A percentile compares a stretch with the other conserved stretches of the same genome.
Conservation (phyloP, 441 rosid genomes). For the Melastoma candidum region DNA sequence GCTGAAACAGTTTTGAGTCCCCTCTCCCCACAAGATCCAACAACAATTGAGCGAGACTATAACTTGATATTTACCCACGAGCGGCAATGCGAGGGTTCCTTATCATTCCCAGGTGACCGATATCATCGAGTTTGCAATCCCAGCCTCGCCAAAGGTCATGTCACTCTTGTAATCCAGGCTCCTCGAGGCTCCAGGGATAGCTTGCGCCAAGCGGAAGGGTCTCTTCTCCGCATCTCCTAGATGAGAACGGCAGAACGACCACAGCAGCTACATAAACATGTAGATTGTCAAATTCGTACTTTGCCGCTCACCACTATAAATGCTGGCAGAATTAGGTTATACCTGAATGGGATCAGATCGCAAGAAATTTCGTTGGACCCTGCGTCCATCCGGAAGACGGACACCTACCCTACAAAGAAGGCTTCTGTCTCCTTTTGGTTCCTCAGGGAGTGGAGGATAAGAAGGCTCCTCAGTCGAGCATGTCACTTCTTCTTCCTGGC, state of each 20-base stretch:
- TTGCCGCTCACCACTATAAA: neutral
- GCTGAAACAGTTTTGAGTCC: too few species aligned
- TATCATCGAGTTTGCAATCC: slow-evolving; percentile 83
- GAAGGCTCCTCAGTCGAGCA: slow-evolving; percentile 28
- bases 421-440: slow-evolving; percentile 68
- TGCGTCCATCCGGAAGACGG: slow-evolving; percentile 87
- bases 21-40: too few species aligned
- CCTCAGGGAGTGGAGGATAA: slow-evolving; percentile 72
- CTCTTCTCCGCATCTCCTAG: slow-evolving; percentile 50
- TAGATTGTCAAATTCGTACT: slow-evolving; percentile 3
- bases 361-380: slow-evolving; percentile 72
- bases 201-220: slow-evolving; percentile 65
- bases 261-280: slow-evolving; percentile 50
- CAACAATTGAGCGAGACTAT: too few species aligned
- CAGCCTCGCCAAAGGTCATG: slow-evolving; percentile 63
- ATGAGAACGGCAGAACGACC: slow-evolving; percentile 77
- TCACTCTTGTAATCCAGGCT: slow-evolving; percentile 51
- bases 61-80: too few species aligned
- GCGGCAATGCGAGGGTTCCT: too few species aligned
- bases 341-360: slow-evolving; percentile 74
- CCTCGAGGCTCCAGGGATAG: slow-evolving; percentile 79
- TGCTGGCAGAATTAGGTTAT: neutral
- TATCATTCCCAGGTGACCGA: slow-evolving; percentile 79
- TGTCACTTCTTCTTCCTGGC: slow-evolving; percentile 32
- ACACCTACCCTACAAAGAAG: slow-evolving; percentile 81